Evolutionary conservation across 495 filamentous ascomycete genomes (phyloP).

Genomic region (Aspergillus sparsus): DNA sequence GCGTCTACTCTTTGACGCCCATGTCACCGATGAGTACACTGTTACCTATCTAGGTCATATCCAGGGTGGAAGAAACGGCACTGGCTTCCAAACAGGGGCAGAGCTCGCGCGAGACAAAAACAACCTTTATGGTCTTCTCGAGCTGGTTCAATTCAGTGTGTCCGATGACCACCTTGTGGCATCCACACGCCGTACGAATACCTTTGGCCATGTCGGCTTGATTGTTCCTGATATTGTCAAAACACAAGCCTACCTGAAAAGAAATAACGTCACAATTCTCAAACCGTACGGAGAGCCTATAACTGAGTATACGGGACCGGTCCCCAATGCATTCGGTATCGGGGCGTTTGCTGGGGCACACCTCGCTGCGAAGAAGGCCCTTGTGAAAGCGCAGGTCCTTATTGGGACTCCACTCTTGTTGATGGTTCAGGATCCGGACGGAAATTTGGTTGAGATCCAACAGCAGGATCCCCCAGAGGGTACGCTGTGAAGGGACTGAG

Average conservation of each 20-base stretch:
- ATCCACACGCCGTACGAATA: constrained; percentile 7
- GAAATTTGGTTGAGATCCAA: constrained; percentile 17
- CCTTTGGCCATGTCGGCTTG: constrained; percentile 11
- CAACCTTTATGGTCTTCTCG: constrained; percentile 14
- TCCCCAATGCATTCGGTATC: constrained; percentile 15
- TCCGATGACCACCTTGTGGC: constrained; percentile 10
- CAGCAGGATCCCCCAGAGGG: constrained; percentile 12
- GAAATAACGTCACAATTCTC: constrained; percentile 5
- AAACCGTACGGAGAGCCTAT: constrained; percentile 9
- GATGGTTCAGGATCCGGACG: constrained; percentile 10
- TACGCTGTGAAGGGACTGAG: neutral
- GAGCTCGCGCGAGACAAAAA: constrained; percentile 11
- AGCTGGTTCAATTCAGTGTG: constrained; percentile 11
- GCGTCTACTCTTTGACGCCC: constrained; percentile 13
- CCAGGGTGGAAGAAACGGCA: constrained; percentile 12
- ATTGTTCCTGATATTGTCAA: constrained; percentile 15
- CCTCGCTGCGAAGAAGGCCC: constrained; percentile 12
- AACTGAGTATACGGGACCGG: constrained; percentile 1
- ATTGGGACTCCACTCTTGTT: constrained; percentile 6
- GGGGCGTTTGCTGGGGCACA: constrained; percentile 13
- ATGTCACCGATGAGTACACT: constrained; percentile 9
- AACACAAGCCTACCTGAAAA: constrained; percentile 10
- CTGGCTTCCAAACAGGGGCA: constrained; percentile 11
- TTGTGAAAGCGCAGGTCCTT: constrained; percentile 10
- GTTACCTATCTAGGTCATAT: constrained; percentile 13